Evolutionary conservation across 164 flowering plant genomes (phyloP), one percentile per base, ranked within the genome.

Genomic region (Vitis riparia): DNA sequence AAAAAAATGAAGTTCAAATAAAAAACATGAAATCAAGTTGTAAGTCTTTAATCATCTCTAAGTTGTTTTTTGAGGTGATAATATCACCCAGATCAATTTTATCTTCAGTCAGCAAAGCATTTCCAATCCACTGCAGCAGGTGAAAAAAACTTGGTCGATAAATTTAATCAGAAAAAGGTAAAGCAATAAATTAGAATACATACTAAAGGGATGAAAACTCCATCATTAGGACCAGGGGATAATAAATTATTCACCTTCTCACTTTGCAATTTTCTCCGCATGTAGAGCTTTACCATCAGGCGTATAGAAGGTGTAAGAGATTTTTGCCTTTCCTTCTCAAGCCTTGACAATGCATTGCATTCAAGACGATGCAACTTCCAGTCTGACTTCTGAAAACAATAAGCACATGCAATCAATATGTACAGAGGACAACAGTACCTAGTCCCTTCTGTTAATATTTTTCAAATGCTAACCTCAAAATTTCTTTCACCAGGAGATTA

Each of bases 291-390:
- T 66, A 90, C 78, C 94, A 95, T 93, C 78, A 95, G 73, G 19
- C 95, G 91, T 16, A 95, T 75, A 8, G 97, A 81, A 69, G 98
- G 91, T 8, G 98, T 95, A 64, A 95, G 85, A 66, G 78, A 76
- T 30, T 85, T 85, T 56, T 82, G 67, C 77, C 84, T 87, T 9
- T 87, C 89, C 69, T 82, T 86, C 55, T 80, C 85, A 68, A 93
- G 87, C 71, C 72, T 77, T 47, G 82, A 73, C 23, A 95, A 80
- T 49, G 83, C 89, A 52, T 70, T 71, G 81, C 98, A 93, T 81
- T 95, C 98, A 63, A 79, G 81, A 44, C 83, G 84, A 78, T 95
- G 98, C 83, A 88, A 67, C 76, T 89, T 95, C 99, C 99, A 95
- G 62, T 91, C 97, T 69, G 82, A 79, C 68, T 84, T 93, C 98